Base-by-base conservation (phyloP, 2,329 filamentous ascomycete genomes). In the Drechmeria coniospora region DNA sequence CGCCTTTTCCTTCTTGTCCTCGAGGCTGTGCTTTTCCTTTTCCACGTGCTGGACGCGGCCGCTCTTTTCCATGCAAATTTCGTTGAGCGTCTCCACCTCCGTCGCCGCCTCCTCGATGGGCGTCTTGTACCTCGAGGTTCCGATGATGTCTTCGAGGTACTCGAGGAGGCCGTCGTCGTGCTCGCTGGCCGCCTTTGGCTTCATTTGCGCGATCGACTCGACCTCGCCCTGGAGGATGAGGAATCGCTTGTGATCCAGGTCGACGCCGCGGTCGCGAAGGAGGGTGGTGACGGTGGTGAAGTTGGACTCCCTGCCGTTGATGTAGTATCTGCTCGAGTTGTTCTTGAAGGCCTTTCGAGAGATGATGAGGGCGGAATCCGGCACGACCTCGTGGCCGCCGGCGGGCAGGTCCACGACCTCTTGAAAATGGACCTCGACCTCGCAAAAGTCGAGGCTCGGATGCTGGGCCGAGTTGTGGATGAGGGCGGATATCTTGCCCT, bases 191-290 rank as follows among this genome's bases (percentile, higher is more conserved):
- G 92, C 90, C 53, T 98, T 98, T 12, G 92, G 68, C 55, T 98
- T 98, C 90, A 98, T 98, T 54, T 95, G 90, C 6, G 90, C 87
- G 47, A 98, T 98, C 0, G 87, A 94, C 52, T 98, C 90, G 33
- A 98, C 90, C 51, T 98, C 90, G 46, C 90, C 90, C 53, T 98
- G 90, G 8, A 98, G 61, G 46, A 98, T 98, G 29, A 98, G 59
- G 57, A 98, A 98, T 34, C 90, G 81, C 57, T 98, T 98, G 59
- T 98, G 90, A 45, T 98, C 90, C 14, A 98, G 65, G 56, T 98
- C 90, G 11, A 98, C 81, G 2, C 90, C 92, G 15, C 81, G 74
- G 14, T 84, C 83, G 32, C 79, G 79, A 7, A 98, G 68, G 10
- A 98, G 62, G 0, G 77, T 82, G 0, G 86, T 94, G 16, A 98